phyloP scores from a whole-genome alignment of 1,284 basidiomycete species.

The Moesziomyces globuligerus region DNA sequence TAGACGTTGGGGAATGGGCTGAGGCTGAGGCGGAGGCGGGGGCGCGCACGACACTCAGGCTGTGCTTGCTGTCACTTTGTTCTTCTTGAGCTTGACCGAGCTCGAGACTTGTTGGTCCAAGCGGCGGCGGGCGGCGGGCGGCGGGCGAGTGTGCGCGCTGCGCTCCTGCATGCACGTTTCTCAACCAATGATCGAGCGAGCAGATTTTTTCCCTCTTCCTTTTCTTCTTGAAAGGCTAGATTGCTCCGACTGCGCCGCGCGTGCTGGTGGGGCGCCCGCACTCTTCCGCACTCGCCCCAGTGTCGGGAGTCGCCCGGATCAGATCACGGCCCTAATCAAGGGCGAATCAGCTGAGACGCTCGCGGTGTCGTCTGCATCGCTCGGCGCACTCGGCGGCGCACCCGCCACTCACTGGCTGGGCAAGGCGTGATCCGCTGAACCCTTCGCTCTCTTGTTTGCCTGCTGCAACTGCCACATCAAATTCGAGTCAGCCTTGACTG shows the following conservation, averaged over 20 bases:
- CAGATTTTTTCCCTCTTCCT: conserved; percentile 33
- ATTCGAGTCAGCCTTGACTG: neutral
- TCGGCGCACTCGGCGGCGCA: conserved; percentile 6
- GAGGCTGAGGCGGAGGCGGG: neutral
- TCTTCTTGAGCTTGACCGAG: conserved; percentile 4
- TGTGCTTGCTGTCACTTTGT: neutral
- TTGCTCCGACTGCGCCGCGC: neutral
- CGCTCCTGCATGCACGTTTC: conserved; percentile 26
- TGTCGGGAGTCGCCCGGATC: conserved; percentile 9
- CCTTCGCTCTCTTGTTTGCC: neutral
- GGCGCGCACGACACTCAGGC: conserved; percentile 8
- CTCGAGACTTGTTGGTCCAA: conserved; percentile 3
- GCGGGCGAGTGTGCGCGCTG: conserved; percentile 2
- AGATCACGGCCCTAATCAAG: conserved; percentile 2
- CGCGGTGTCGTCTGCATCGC: conserved; percentile 29
- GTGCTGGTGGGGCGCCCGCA: conserved; percentile 5
- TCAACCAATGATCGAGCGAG: conserved; percentile 21
- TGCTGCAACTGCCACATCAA: neutral
- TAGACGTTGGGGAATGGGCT: conserved; percentile 19
- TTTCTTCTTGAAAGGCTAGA: conserved; percentile 2
- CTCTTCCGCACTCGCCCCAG: conserved; percentile 6
- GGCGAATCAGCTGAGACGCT: conserved; percentile 12
- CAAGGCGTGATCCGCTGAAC: conserved; percentile 10
- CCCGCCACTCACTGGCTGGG: neutral
- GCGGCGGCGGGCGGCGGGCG: conserved; percentile 1